phyloP scores from a whole-genome alignment of 441 rosid species.

The Syzygium malaccense region DNA sequence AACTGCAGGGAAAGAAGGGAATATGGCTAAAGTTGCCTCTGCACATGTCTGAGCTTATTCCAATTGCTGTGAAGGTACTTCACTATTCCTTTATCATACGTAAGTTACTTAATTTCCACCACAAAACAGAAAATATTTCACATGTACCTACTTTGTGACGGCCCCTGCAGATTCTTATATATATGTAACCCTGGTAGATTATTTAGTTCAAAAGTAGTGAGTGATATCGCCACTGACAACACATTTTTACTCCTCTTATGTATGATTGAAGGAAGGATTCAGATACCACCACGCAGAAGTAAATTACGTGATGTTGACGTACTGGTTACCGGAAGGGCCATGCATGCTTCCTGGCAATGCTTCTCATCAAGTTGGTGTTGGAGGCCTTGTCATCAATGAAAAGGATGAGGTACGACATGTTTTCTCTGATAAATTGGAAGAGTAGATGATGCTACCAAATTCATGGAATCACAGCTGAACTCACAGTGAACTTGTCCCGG shows the following conservation, averaged over 20 bases:
- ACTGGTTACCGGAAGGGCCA: background rate
- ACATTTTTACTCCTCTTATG: background rate
- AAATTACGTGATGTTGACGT: background rate
- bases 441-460: background rate
- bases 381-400: background rate
- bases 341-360: background rate
- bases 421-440: background rate
- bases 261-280: background rate
- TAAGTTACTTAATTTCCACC: background rate
- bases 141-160: background rate
- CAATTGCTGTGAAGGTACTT: slow-evolving; percentile 1
- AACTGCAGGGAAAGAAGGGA: background rate
- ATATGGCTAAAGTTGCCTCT: background rate
- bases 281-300: background rate
- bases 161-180: background rate
- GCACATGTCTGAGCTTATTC: background rate
- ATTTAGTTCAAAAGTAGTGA: background rate
- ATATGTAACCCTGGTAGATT: background rate
- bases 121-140: background rate
- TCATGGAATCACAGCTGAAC: background rate
- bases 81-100: background rate
- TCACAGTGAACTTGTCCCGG: background rate
- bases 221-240: background rate
- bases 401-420: background rate
- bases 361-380: slow-evolving; percentile 2